A percentile compares a stretch with the other conserved stretches of the same genome.
Conservation (phyloP, 2,329 filamentous ascomycete species). For the Colletotrichum lini region DNA sequence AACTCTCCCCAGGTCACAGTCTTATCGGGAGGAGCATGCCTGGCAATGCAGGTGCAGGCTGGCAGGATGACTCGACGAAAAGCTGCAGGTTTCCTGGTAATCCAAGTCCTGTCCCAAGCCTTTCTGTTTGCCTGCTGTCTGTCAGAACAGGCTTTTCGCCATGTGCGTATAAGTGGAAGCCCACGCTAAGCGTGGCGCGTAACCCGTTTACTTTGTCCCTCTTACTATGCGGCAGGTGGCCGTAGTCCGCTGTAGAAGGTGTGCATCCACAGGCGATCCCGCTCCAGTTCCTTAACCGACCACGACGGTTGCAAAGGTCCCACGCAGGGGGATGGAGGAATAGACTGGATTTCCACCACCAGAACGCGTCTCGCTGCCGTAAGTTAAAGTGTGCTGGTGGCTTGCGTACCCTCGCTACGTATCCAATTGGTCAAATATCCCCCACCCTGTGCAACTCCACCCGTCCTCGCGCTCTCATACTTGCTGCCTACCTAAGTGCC, state of each 20-base stretch:
- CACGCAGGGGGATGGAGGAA: not conserved
- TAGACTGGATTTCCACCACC: not conserved
- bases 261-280: constrained; percentile 20
- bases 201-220: constrained; percentile 16
- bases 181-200: not conserved
- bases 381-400: constrained; percentile 22
- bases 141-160: constrained; percentile 4
- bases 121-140: not conserved
- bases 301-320: not conserved
- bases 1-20: constrained; percentile 9
- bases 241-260: constrained; percentile 8
- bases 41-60: constrained; percentile 23
- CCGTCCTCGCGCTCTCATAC: constrained; percentile 3
- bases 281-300: constrained; percentile 22
- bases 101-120: constrained; percentile 22
- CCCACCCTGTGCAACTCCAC: constrained; percentile 16
- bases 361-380: constrained; percentile 29
- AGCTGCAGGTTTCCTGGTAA: constrained; percentile 26
- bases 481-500: not conserved
- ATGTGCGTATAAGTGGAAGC: not conserved
- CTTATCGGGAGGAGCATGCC: constrained; percentile 13
- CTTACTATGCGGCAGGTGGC: constrained; percentile 4
- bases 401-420: constrained; percentile 23
- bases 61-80: constrained; percentile 28
- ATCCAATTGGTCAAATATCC: constrained; percentile 25